These are phyloP conservation scores for Lenwebbia sp. DNA, from an alignment of 345 rosid genomes.

Conservation along the genomic window DNA sequence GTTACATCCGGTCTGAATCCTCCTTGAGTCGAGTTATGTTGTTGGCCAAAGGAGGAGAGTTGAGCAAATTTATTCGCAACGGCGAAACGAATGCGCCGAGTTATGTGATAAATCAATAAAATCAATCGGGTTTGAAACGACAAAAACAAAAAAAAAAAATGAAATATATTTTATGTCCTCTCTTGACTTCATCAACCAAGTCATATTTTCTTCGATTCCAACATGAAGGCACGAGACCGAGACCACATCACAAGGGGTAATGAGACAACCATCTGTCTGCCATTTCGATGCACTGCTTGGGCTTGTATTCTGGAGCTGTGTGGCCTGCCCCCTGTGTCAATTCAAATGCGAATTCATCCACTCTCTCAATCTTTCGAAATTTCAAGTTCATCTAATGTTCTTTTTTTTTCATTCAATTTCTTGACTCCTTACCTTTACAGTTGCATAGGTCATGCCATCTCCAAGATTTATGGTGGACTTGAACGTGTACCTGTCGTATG, in stretches of 20 bases:
- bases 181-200: neutral
- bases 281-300: conserved; percentile 2
- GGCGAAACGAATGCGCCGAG: neutral
- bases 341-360: neutral
- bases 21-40: neutral
- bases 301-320: conserved; percentile 11
- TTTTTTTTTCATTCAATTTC: neutral
- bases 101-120: neutral
- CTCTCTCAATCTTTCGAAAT: neutral
- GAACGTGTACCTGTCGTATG: neutral
- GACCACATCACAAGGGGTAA: neutral
- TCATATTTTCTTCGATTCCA: neutral
- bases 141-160: accelerated
- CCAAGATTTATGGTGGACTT: neutral
- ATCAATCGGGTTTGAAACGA: neutral
- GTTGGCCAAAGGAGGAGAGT: too few relatives aligned
- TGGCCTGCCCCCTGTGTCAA: conserved; percentile 8
- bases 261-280: conserved; percentile 6
- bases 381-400: neutral
- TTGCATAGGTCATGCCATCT: conserved; percentile 2
- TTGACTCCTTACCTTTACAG: neutral
- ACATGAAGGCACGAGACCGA: neutral
- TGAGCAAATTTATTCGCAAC: neutral
- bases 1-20: neutral
- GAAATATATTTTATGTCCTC: neutral